phyloP scores from a whole-genome alignment of 176 grass and related monocot species.

The barley (Hordeum vulgare) region DNA sequence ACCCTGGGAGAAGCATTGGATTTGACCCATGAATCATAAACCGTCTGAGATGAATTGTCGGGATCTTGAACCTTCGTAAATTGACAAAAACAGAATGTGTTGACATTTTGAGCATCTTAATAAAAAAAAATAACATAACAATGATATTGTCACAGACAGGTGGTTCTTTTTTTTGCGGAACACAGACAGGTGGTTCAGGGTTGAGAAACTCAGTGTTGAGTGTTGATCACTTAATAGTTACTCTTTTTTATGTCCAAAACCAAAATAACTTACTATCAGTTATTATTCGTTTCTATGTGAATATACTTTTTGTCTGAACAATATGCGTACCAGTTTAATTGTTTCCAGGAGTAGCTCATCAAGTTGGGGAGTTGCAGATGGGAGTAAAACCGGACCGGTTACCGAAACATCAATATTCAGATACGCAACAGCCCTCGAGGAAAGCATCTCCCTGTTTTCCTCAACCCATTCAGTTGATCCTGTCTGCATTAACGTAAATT shows the following conservation, averaged over 20 bases:
- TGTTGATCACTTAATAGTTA: not conserved
- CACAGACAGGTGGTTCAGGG: not conserved
- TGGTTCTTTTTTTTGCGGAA: too few relatives aligned
- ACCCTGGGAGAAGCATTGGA: constrained; percentile 31
- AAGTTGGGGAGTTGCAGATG: constrained; percentile 70
- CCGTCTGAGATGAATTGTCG: constrained; percentile 71
- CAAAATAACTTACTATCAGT: not conserved
- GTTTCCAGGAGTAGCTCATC: constrained; percentile 65
- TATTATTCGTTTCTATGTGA: not conserved
- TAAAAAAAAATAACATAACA: not conserved
- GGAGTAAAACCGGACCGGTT: constrained; percentile 39
- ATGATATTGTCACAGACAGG: not conserved
- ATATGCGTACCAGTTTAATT: constrained; percentile 49
- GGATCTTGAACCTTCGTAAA: constrained; percentile 84
- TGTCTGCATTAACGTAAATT: constrained; percentile 46
- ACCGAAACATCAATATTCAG: constrained; percentile 69
- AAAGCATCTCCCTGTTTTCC: constrained; percentile 73
- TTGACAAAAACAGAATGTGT: not conserved
- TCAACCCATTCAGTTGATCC: constrained; percentile 98
- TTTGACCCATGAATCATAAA: constrained; percentile 64
- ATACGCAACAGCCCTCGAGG: constrained; percentile 71
- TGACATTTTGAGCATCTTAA: not conserved
- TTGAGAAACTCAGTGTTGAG: not conserved
- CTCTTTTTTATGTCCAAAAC: not conserved
- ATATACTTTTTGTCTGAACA: not conserved